Evolutionary conservation across 371 early-diverging fungal genomes (phyloP).

Genomic region (Syncephalastrum monosporum): DNA sequence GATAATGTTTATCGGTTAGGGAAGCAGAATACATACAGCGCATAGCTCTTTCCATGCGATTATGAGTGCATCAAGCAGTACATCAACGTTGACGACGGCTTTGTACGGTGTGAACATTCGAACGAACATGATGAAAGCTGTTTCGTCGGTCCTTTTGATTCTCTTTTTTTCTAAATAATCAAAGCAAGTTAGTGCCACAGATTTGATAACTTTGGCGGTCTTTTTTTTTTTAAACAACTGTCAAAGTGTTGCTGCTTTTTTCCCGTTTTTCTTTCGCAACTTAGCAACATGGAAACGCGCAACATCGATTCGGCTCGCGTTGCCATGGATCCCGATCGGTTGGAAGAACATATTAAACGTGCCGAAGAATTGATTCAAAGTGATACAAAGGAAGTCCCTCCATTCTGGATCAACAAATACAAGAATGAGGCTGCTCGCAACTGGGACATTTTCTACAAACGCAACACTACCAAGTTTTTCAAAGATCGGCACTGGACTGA

Average conservation of each 20-base stretch:
- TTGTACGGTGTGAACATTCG: too few species aligned
- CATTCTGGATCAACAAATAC: conserved; percentile 83
- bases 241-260: conserved; percentile 1
- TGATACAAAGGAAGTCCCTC: conserved; percentile 65
- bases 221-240: conserved; percentile 8
- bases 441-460: conserved; percentile 90
- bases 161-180: too few species aligned
- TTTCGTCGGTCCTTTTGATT: too few species aligned
- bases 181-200: too few species aligned
- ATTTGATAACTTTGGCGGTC: not conserved
- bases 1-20: too few species aligned
- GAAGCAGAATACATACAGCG: too few species aligned
- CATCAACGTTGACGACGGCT: not conserved
- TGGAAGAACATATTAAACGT: conserved; percentile 51
- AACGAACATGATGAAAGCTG: too few species aligned
- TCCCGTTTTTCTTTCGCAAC: not conserved
- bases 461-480: conserved; percentile 92
- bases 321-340: conserved; percentile 30
- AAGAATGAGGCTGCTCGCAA: conserved; percentile 79
- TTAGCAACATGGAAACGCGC: conserved; percentile 1
- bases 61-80: not conserved
- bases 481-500: conserved; percentile 96
- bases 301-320: conserved; percentile 28
- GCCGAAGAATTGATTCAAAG: conserved; percentile 65
- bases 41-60: too few species aligned